phyloP scores from a whole-genome alignment of 2,329 filamentous ascomycete genomes.

The Clarireedia homoeocarpa region DNA sequence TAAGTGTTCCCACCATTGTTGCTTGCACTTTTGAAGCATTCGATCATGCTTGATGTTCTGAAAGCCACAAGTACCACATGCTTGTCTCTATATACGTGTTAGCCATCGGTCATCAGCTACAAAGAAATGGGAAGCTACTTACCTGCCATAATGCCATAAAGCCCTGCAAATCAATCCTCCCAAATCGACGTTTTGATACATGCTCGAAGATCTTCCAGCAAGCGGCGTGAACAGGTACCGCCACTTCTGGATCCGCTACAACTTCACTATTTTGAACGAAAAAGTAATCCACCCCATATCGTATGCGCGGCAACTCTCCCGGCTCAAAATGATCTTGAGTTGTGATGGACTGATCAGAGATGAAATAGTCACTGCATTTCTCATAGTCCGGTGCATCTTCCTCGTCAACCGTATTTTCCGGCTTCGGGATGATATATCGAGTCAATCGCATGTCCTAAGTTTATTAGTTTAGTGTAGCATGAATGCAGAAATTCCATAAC shows the following conservation, averaged over 20 bases:
- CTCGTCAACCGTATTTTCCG: not conserved
- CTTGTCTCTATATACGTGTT: not conserved
- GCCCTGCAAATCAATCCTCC: constrained; percentile 12
- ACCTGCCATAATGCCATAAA: constrained; percentile 12
- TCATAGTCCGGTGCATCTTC: constrained; percentile 5
- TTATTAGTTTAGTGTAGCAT: not conserved
- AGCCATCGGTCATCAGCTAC: not conserved
- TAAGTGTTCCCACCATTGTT: constrained; percentile 7
- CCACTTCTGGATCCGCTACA: not conserved
- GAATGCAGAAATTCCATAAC: not conserved
- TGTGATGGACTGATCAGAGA: constrained; percentile 5
- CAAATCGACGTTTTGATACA: constrained; percentile 9
- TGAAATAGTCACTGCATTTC: constrained; percentile 9
- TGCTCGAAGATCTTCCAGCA: constrained; percentile 16
- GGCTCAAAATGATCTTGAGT: not conserved
- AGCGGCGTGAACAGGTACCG: constrained; percentile 10
- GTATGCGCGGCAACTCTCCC: not conserved
- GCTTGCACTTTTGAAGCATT: not conserved
- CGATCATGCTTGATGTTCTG: constrained; percentile 7
- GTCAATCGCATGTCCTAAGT: not conserved
- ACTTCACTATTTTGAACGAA: not conserved
- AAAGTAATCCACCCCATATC: constrained; percentile 1
- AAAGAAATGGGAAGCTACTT: not conserved
- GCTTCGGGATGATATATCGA: constrained; percentile 11
- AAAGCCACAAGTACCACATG: constrained; percentile 11